These are phyloP conservation scores for Trichoderma harzianum DNA, from an alignment of 2,329 filamentous ascomycete genomes.

Conservation along the genomic window DNA sequence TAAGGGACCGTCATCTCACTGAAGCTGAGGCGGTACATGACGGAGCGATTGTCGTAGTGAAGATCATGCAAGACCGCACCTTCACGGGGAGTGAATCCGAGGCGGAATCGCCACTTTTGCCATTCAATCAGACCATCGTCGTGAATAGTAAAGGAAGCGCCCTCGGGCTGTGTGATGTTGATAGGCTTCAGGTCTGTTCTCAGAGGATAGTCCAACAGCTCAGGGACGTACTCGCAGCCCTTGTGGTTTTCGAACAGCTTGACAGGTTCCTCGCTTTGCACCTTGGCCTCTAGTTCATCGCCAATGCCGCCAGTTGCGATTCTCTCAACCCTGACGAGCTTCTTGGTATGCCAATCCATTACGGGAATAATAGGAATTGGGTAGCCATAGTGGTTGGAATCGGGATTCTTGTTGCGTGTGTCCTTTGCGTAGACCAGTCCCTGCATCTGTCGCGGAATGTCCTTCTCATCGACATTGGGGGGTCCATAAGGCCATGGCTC, in stretches of 20 bases:
- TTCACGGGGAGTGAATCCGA: slow-evolving; percentile 68
- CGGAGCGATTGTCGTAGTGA: slow-evolving; percentile 60
- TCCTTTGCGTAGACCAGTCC: slow-evolving; percentile 49
- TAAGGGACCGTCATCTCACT: slow-evolving; percentile 71
- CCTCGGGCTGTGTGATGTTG: slow-evolving; percentile 67
- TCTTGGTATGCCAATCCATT: slow-evolving; percentile 54
- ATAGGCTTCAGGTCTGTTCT: slow-evolving; percentile 63
- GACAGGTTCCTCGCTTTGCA: slow-evolving; percentile 38
- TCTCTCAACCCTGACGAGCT: slow-evolving; percentile 56
- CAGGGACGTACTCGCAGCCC: slow-evolving; percentile 47
- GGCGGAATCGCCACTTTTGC: slow-evolving; percentile 68
- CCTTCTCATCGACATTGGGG: slow-evolving; percentile 36
- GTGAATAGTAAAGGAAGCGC: slow-evolving; percentile 60
- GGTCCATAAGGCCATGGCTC: slow-evolving; percentile 67
- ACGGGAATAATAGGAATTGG: slow-evolving; percentile 58
- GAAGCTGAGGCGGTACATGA: slow-evolving; percentile 65
- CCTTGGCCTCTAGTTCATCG: slow-evolving; percentile 42
- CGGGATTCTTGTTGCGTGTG: slow-evolving; percentile 41
- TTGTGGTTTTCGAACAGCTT: slow-evolving; percentile 43
- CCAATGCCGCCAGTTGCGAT: slow-evolving; percentile 46
- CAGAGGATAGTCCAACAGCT: slow-evolving; percentile 46
- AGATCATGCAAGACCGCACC: slow-evolving; percentile 69
- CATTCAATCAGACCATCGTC: slow-evolving; percentile 50
- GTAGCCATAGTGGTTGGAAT: slow-evolving; percentile 62
- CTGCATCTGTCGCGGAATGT: slow-evolving; percentile 44